Evolutionary conservation across 148 eudicot genomes (phyloP).

Genomic region (Drosera capensis): DNA sequence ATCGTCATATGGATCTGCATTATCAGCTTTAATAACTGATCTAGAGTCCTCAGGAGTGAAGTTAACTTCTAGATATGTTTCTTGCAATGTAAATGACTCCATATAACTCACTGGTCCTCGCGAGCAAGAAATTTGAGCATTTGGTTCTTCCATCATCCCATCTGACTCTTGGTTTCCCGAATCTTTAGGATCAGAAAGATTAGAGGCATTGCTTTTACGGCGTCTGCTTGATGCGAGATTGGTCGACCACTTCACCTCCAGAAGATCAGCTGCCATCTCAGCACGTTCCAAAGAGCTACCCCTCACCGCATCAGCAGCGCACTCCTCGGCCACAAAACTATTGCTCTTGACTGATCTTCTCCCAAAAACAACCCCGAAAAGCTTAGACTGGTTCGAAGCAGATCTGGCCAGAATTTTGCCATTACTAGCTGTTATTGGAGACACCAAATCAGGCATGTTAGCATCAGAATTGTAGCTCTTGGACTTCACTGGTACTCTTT

Average conservation of each 20-base stretch:
- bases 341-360: slow-evolving; percentile 30
- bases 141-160: too few relatives aligned
- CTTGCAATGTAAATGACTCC: too few relatives aligned
- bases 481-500: slow-evolving; percentile 29
- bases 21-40: slow-evolving; percentile 5
- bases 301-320: slow-evolving; percentile 18
- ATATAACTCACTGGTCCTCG: too few relatives aligned
- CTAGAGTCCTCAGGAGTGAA: too few relatives aligned
- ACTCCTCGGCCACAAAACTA: slow-evolving; percentile 14
- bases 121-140: too few relatives aligned
- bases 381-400: slow-evolving; percentile 25
- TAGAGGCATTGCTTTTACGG: slow-evolving; percentile 8
- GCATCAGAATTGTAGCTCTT: slow-evolving; percentile 42
- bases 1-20: slow-evolving; percentile 6
- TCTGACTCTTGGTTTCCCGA: slow-evolving; percentile 1
- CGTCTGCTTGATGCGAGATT: slow-evolving; percentile 30
- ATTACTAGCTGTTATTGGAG: slow-evolving; percentile 26
- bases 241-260: slow-evolving; percentile 88
- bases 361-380: slow-evolving; percentile 66
- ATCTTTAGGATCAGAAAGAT: slow-evolving; percentile 11
- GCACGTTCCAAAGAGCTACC: slow-evolving; percentile 51
- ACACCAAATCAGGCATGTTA: slow-evolving; percentile 13
- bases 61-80: too few relatives aligned
- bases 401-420: slow-evolving; percentile 17
- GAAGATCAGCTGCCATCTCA: slow-evolving; percentile 87